phyloP scores from a whole-genome alignment of 805 yeast species.

The Saccharomycopsis oosterbeekiorum region DNA sequence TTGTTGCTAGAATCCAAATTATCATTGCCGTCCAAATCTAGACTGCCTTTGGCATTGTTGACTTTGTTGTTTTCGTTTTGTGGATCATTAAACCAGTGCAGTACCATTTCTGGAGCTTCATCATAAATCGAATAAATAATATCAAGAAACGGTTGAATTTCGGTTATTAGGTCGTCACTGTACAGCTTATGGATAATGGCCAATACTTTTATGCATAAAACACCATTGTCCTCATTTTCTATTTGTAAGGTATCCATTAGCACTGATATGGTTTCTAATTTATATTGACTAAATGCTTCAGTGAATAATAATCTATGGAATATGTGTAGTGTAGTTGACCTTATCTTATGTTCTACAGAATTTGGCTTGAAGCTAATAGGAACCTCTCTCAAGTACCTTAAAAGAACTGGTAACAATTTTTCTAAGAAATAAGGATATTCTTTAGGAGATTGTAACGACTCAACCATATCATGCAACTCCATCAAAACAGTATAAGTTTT shows the following conservation, averaged over 20 bases:
- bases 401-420: slow-evolving; percentile 59
- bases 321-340: slow-evolving; percentile 69
- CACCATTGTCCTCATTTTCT: slow-evolving; percentile 96
- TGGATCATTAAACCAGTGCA: slow-evolving; percentile 47
- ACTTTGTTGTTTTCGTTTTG: background rate
- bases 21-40: slow-evolving; percentile 1
- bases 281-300: slow-evolving; percentile 67
- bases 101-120: slow-evolving; percentile 68
- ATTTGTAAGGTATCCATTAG: slow-evolving; percentile 49
- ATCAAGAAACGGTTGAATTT: slow-evolving; percentile 71
- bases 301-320: slow-evolving; percentile 75
- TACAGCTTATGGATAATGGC: slow-evolving; percentile 81
- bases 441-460: slow-evolving; percentile 67
- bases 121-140: slow-evolving; percentile 67
- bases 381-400: slow-evolving; percentile 50
- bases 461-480: slow-evolving; percentile 80
- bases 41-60: slow-evolving; percentile 8
- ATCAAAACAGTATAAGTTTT: slow-evolving; percentile 60
- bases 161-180: slow-evolving; percentile 53
- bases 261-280: slow-evolving; percentile 46
- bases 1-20: background rate
- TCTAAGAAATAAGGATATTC: slow-evolving; percentile 74
- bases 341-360: slow-evolving; percentile 66
- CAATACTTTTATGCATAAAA: slow-evolving; percentile 76
- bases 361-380: slow-evolving; percentile 62